Percentiles rank a stretch among this genome's conserved stretches.
phyloP scores from a whole-genome alignment of 805 yeast genomes.

The Zygoascus ofunaensis region DNA sequence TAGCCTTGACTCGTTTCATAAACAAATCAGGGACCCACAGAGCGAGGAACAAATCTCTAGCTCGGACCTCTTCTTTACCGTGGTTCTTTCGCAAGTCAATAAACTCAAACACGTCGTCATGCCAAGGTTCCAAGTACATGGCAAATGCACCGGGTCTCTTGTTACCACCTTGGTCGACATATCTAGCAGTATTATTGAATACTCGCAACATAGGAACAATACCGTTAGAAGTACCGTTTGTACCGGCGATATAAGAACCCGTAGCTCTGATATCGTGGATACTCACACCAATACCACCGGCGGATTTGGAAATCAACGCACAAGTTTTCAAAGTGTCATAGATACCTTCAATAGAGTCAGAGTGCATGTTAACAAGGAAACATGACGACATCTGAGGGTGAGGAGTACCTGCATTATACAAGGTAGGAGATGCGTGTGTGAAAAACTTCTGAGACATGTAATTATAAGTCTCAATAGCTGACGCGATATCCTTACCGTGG shows the following conservation, averaged over 20 bases:
- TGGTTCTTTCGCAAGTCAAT: conserved; percentile 80
- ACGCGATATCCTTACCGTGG: conserved; percentile 54
- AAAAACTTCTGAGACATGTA: conserved; percentile 75
- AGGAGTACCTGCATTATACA: conserved; percentile 83
- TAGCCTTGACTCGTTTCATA: conserved; percentile 71
- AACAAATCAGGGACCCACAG: conserved; percentile 91
- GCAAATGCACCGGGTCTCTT: conserved; percentile 96
- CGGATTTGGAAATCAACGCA: conserved; percentile 81
- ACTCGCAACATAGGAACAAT: conserved; percentile 89
- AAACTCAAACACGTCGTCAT: conserved; percentile 75
- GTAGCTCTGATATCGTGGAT: conserved; percentile 72
- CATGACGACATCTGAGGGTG: conserved; percentile 79
- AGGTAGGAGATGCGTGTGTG: conserved; percentile 90
- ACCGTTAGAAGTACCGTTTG: conserved; percentile 82
- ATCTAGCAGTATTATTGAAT: conserved; percentile 86
- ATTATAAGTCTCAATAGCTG: conserved; percentile 67
- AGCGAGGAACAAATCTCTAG: conserved; percentile 85
- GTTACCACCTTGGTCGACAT: conserved; percentile 96
- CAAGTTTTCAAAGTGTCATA: conserved; percentile 76
- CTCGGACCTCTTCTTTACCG: conserved; percentile 86
- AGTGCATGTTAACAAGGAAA: conserved; percentile 79
- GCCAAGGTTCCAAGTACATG: conserved; percentile 92
- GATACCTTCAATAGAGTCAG: conserved; percentile 89
- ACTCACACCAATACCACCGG: conserved; percentile 92
- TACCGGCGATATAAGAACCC: conserved; percentile 78